Evolutionary conservation across 306 rosid genomes (phyloP).

Genomic region (Alnus glutinosa): DNA sequence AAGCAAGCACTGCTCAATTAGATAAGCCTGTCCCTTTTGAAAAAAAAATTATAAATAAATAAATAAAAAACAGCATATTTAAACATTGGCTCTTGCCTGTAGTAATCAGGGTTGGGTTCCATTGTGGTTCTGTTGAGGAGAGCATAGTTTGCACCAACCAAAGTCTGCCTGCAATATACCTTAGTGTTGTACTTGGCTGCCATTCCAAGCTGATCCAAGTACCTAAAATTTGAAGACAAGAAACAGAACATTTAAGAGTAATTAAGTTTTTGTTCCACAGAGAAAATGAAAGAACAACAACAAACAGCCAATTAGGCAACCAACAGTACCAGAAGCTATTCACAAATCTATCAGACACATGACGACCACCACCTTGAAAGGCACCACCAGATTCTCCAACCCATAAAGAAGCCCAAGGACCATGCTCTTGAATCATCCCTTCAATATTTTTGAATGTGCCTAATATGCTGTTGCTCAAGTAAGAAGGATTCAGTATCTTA

Average conservation of each 20-base stretch:
- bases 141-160: conserved; percentile 93
- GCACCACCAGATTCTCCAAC: conserved; percentile 99
- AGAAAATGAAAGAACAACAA: conserved; percentile 2
- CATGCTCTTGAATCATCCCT: conserved; percentile 50
- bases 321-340: conserved; percentile 88
- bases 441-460: conserved; percentile 45
- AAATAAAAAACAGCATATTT: too few relatives aligned
- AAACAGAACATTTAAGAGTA: background rate
- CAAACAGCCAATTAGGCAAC: conserved; percentile 20
- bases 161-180: conserved; percentile 88
- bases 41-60: too few relatives aligned
- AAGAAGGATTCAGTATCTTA: conserved; percentile 66
- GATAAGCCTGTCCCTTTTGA: background rate
- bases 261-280: conserved; percentile 2
- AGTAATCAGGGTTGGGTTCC: conserved; percentile 91
- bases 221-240: conserved; percentile 47
- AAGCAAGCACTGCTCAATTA: conserved; percentile 2
- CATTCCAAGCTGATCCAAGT: conserved; percentile 97
- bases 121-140: conserved; percentile 75
- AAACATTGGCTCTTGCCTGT: conserved; percentile 50
- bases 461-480: conserved; percentile 46
- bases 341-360: conserved; percentile 74
- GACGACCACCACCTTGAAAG: conserved; percentile 78
- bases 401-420: conserved; percentile 90
- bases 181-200: conserved; percentile 72